These are phyloP conservation scores for Asterochloris erici DNA, from an alignment of 139 green algal species.

Conservation along the genomic window DNA sequence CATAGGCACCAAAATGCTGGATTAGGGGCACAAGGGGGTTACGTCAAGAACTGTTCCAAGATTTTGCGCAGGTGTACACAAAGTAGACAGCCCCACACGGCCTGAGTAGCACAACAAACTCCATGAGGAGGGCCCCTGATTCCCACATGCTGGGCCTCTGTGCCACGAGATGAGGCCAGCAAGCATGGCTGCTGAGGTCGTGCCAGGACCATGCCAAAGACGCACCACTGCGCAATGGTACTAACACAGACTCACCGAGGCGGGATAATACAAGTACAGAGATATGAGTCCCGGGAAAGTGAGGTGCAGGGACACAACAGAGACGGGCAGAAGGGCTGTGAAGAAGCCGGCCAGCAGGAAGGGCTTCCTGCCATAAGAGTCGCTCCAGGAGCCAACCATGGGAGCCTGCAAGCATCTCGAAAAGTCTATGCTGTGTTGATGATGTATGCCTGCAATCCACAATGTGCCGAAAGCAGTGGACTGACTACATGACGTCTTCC, in stretches of 20 bases:
- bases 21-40: background rate
- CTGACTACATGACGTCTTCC: too few relatives aligned
- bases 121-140: too few relatives aligned
- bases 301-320: conserved; percentile 55
- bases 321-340: conserved; percentile 33
- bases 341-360: conserved; percentile 62
- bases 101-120: too few relatives aligned
- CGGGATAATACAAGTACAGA: conserved; percentile 48
- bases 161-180: background rate
- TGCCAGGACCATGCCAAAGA: background rate
- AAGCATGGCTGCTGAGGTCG: background rate
- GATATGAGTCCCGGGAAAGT: conserved; percentile 19
- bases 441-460: too few relatives aligned
- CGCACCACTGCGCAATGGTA: background rate
- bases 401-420: conserved; percentile 32
- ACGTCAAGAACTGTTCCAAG: background rate
- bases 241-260: background rate
- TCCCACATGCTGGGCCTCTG: background rate
- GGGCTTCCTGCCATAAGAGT: conserved; percentile 68
- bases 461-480: too few relatives aligned
- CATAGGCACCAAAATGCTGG: background rate
- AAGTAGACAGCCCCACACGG: background rate
- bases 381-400: conserved; percentile 58
- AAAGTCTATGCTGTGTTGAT: too few relatives aligned
- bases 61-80: background rate